Conservation (phyloP, 2,329 filamentous ascomycete species). For the Cladosporium sp. region DNA sequence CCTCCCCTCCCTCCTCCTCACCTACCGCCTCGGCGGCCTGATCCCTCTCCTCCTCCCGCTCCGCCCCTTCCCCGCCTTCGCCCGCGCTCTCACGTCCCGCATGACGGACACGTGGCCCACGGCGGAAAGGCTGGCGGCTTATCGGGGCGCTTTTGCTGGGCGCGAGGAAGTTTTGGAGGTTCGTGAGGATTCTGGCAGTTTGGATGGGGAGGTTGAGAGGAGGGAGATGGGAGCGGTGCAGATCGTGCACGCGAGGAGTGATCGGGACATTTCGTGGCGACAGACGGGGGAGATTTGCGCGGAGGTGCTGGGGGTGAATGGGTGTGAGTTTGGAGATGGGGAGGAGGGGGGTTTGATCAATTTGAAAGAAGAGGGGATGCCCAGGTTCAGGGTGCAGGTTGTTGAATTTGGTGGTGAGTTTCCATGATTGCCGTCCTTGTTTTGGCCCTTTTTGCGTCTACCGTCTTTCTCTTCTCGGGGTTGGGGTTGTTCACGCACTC, state of each 20-base stretch:
- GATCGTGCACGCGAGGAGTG: slow-evolving; percentile 76
- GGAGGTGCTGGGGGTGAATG: slow-evolving; percentile 51
- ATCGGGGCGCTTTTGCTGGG: slow-evolving; percentile 40
- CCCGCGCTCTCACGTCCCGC: slow-evolving; percentile 56
- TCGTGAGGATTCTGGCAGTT: too few species aligned
- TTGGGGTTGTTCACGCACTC: too few species aligned
- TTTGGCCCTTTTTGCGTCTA: not conserved
- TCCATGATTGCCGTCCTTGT: not conserved
- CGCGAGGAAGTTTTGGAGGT: too few species aligned
- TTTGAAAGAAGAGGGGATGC: slow-evolving; percentile 21
- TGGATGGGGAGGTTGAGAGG: slow-evolving; percentile 20
- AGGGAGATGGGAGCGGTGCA: slow-evolving; percentile 50
- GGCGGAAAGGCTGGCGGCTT: slow-evolving; percentile 61
- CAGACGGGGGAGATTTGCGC: slow-evolving; percentile 64
- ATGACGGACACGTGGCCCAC: slow-evolving; percentile 83
- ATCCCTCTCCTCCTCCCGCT: slow-evolving; percentile 78
- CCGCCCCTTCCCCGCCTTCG: slow-evolving; percentile 59
- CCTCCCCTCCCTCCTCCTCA: slow-evolving; percentile 67
- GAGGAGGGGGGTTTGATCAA: slow-evolving; percentile 22
- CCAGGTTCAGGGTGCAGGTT: slow-evolving; percentile 39
- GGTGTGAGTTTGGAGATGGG: slow-evolving; percentile 29
- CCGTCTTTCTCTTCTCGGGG: too few species aligned
- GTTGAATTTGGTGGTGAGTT: slow-evolving; percentile 39
- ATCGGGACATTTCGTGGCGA: slow-evolving; percentile 74
- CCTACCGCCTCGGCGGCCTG: slow-evolving; percentile 73